Percentiles rank a stretch among this genome's conserved stretches.
These are phyloP conservation scores for Cyberlindnera euphorbiiphila DNA, from an alignment of 805 yeast species.

Conservation along the genomic window DNA sequence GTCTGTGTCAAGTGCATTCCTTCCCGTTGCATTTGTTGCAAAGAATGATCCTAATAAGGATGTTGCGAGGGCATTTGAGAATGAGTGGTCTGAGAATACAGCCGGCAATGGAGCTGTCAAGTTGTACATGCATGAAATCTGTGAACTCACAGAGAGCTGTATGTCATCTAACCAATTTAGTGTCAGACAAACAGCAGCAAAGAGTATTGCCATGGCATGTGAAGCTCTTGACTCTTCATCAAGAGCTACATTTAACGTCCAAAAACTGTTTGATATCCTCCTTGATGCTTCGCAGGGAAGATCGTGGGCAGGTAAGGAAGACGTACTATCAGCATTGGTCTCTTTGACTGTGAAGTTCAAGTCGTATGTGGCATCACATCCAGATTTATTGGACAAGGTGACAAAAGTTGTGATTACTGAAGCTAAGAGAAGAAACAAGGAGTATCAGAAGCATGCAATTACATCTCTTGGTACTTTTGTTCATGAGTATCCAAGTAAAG, in stretches of 20 bases:
- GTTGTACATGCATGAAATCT: conserved; percentile 67
- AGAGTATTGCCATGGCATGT: conserved; percentile 57
- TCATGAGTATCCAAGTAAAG: conserved; percentile 31
- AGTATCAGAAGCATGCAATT: conserved; percentile 56
- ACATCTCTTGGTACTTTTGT: conserved; percentile 50
- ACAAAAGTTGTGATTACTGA: conserved; percentile 51
- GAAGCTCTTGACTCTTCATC: conserved; percentile 36
- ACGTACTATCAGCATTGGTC: conserved; percentile 66
- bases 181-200: conserved; percentile 67
- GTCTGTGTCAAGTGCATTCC: conserved; percentile 53
- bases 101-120: conserved; percentile 70
- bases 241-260: conserved; percentile 22
- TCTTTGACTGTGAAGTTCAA: conserved; percentile 47
- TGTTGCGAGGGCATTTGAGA: conserved; percentile 47
- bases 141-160: conserved; percentile 44
- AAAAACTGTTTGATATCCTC: conserved; percentile 46
- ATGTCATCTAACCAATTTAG: conserved; percentile 56
- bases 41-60: conserved; percentile 55
- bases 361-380: conserved; percentile 29
- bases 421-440: conserved; percentile 60
- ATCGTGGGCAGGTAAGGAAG: conserved; percentile 86
- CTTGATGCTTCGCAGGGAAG: conserved; percentile 67
- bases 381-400: conserved; percentile 35
- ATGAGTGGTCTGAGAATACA: conserved; percentile 75
- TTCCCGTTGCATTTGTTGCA: conserved; percentile 80